phyloP scores from a whole-genome alignment of 345 rosid species.

The Gossypium raimondii region DNA sequence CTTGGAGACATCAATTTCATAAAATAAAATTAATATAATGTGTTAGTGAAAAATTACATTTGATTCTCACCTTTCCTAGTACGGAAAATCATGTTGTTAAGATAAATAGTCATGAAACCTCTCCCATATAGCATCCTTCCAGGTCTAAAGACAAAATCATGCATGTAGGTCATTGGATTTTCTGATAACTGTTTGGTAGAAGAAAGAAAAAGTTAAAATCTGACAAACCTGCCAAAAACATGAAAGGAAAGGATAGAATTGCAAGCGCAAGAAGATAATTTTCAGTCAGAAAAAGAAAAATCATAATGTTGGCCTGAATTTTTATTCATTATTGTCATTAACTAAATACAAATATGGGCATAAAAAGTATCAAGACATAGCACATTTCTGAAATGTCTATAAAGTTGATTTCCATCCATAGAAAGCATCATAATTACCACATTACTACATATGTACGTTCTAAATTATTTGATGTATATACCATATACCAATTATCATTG shows the following conservation, averaged over 20 bases:
- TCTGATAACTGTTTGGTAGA: constrained; percentile 52
- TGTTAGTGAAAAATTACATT: background rate
- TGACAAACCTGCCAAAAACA: background rate
- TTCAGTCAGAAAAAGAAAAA: background rate
- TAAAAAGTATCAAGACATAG: background rate
- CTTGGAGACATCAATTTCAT: background rate
- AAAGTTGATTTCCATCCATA: background rate
- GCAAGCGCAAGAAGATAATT: background rate
- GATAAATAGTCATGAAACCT: constrained; percentile 62
- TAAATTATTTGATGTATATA: background rate
- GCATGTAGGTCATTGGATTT: constrained; percentile 62
- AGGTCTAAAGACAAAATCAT: constrained; percentile 59
- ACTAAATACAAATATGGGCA: background rate
- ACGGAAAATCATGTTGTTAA: constrained; percentile 65
- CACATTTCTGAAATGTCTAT: background rate
- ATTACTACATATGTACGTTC: background rate
- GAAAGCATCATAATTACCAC: background rate
- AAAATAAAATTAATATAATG: background rate
- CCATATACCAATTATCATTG: background rate
- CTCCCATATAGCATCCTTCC: constrained; percentile 72
- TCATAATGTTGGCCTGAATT: background rate
- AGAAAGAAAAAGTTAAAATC: constrained; percentile 18
- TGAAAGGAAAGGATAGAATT: background rate
- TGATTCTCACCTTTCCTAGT: constrained; percentile 49
- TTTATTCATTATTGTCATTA: background rate